phyloP scores from a whole-genome alignment of 805 yeast genomes.

The Spencermartinsiella europaea region DNA sequence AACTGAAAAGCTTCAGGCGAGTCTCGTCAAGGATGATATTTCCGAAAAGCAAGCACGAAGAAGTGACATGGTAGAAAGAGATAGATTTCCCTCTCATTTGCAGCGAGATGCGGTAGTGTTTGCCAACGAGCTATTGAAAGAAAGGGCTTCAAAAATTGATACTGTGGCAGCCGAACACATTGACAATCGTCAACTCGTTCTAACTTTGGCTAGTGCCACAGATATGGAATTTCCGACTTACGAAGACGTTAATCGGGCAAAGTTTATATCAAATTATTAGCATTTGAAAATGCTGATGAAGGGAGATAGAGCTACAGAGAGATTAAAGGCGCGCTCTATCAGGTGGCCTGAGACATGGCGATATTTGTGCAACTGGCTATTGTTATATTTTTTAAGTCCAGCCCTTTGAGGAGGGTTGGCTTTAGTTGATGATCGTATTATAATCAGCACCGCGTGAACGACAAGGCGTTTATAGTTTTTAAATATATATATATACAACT shows the following conservation, averaged over 20 bases:
- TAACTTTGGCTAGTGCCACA: not conserved
- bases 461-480: no score
- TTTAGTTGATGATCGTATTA: no score
- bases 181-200: not conserved
- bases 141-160: not conserved
- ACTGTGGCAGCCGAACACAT: not conserved
- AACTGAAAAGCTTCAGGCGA: slow-evolving; percentile 61
- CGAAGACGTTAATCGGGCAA: not conserved
- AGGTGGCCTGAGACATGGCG: no score
- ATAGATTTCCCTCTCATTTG: no score
- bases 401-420: no score
- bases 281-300: no score
- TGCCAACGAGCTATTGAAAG: not conserved
- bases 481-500: no score
- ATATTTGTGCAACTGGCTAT: no score
- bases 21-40: not conserved
- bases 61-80: not conserved
- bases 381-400: no score
- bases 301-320: no score
- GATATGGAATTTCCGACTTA: not conserved
- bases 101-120: not conserved
- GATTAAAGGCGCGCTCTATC: no score
- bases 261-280: not conserved
- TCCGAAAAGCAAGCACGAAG: not conserved
- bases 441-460: no score